Percentiles rank a stretch among this genome's conserved stretches.
phyloP scores from a whole-genome alignment of 352 stramenopile genomes.

The Phytophthora sojae region DNA sequence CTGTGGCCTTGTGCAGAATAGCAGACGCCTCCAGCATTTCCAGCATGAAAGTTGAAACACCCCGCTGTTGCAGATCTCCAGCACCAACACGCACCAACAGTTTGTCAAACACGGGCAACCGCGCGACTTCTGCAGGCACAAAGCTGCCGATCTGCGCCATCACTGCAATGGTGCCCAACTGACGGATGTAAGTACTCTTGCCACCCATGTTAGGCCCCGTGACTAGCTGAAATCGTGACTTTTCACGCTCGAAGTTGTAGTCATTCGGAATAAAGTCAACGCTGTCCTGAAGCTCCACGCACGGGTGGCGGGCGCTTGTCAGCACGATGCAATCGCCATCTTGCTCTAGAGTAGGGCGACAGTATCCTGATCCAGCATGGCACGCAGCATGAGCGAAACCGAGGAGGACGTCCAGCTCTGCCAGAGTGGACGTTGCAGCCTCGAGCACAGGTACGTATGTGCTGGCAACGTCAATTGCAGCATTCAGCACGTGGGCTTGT shows the following conservation, averaged over 20 bases:
- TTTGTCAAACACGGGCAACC: slow-evolving; percentile 95
- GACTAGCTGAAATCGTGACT: slow-evolving; percentile 94
- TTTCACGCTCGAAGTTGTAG: slow-evolving; percentile 89
- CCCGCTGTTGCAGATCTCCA: slow-evolving; percentile 96
- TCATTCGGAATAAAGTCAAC: slow-evolving; percentile 99
- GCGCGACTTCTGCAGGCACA: slow-evolving; percentile 93
- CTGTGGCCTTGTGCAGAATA: slow-evolving; percentile 96
- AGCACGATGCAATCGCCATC: slow-evolving; percentile 76
- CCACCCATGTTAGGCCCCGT: slow-evolving; percentile 99
- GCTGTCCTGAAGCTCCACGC: slow-evolving; percentile 97
- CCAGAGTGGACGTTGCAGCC: slow-evolving; percentile 84
- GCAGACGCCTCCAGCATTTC: slow-evolving; percentile 99
- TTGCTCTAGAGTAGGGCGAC: slow-evolving; percentile 63
- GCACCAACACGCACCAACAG: slow-evolving; percentile 97
- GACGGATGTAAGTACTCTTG: slow-evolving; percentile 99
- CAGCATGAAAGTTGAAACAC: slow-evolving; percentile 99
- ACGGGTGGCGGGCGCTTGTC: slow-evolving; percentile 94
- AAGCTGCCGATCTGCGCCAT: slow-evolving; percentile 98
- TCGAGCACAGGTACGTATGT: slow-evolving; percentile 98
- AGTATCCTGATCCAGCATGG: slow-evolving; percentile 89
- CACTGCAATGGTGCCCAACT: slow-evolving; percentile 94
- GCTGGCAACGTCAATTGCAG: slow-evolving; percentile 94
- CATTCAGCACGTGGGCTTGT: slow-evolving; percentile 90
- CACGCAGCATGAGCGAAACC: slow-evolving; percentile 95
- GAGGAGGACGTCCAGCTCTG: slow-evolving; percentile 95